Percentiles rank a stretch among this genome's conserved stretches.
Evolutionary conservation across 768 basidiomycete genomes (phyloP).

Genomic region (Mrakia frigida): DNA sequence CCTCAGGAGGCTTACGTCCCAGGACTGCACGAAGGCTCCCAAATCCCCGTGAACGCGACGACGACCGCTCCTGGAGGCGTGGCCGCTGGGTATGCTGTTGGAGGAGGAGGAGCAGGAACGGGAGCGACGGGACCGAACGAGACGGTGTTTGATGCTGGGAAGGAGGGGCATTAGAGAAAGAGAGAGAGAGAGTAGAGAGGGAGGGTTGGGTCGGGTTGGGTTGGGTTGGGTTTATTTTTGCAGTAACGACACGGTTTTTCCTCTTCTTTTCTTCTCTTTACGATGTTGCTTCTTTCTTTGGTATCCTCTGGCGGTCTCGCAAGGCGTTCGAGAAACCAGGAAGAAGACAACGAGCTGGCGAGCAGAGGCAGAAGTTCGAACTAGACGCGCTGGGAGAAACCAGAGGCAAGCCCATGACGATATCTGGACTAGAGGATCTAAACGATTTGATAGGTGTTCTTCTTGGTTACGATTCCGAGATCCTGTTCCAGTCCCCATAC

Average conservation of each 20-base stretch:
- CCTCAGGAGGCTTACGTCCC: conserved; percentile 79
- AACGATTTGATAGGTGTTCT: conserved; percentile 12
- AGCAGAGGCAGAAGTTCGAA: too few relatives aligned
- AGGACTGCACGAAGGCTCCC: background rate
- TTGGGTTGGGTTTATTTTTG: too few relatives aligned
- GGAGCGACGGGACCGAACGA: background rate
- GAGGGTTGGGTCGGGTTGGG: too few relatives aligned
- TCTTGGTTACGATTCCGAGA: conserved; percentile 30
- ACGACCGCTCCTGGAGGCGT: background rate
- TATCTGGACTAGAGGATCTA: background rate
- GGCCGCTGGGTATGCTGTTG: conserved; percentile 2
- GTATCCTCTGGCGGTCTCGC: too few relatives aligned
- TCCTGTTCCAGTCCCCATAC: conserved; percentile 46
- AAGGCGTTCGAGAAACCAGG: too few relatives aligned
- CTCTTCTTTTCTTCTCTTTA: too few relatives aligned
- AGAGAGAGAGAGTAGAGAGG: background rate
- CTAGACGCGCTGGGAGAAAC: too few relatives aligned
- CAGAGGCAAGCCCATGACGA: background rate
- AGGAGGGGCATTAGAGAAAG: background rate
- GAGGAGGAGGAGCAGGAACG: background rate
- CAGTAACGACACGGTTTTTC: too few relatives aligned
- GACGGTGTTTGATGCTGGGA: conserved; percentile 14
- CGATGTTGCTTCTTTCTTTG: too few relatives aligned
- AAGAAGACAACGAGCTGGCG: too few relatives aligned
- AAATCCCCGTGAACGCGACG: conserved; percentile 3